These are phyloP conservation scores for Lophiostoma macrostomum DNA, from an alignment of 495 filamentous ascomycete species.

Conservation along the genomic window DNA sequence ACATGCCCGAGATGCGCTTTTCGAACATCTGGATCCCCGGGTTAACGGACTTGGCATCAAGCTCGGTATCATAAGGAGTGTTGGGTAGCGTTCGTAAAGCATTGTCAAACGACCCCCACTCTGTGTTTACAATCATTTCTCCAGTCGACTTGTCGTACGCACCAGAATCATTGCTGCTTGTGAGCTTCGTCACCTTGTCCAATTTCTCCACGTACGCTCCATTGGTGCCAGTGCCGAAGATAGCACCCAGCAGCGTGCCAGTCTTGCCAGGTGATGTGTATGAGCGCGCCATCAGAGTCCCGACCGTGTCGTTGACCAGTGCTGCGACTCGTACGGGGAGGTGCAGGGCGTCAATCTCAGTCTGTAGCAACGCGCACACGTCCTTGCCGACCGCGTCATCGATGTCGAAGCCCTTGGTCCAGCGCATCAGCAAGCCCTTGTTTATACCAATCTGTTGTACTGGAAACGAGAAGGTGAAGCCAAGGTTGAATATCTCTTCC, in stretches of 20 bases:
- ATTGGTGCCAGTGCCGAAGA: constrained; percentile 93
- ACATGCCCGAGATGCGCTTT: constrained; percentile 98
- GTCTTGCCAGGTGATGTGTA: constrained; percentile 90
- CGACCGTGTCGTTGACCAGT: constrained; percentile 95
- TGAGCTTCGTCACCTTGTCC: constrained; percentile 62
- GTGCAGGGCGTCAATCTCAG: constrained; percentile 81
- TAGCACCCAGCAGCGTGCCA: constrained; percentile 82
- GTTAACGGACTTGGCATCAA: constrained; percentile 81
- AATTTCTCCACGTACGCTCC: constrained; percentile 86
- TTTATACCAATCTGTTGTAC: constrained; percentile 93
- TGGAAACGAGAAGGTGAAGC: constrained; percentile 97
- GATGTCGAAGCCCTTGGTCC: constrained; percentile 99
- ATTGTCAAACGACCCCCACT: constrained; percentile 99
- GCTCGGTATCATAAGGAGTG: constrained; percentile 74
- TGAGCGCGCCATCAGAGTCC: constrained; percentile 94
- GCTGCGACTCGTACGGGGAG: constrained; percentile 92
- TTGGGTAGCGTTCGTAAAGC: constrained; percentile 78
- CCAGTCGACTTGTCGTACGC: constrained; percentile 77
- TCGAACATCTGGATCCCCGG: constrained; percentile 98
- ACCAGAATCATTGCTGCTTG: constrained; percentile 47
- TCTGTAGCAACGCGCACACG: constrained; percentile 84
- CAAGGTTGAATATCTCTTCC: constrained; percentile 80
- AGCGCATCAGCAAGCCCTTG: constrained; percentile 84
- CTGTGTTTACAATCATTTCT: constrained; percentile 96
- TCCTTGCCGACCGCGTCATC: constrained; percentile 89